These are phyloP conservation scores for Pythium chondricola DNA, from an alignment of 352 stramenopile genomes.

Conservation along the genomic window DNA sequence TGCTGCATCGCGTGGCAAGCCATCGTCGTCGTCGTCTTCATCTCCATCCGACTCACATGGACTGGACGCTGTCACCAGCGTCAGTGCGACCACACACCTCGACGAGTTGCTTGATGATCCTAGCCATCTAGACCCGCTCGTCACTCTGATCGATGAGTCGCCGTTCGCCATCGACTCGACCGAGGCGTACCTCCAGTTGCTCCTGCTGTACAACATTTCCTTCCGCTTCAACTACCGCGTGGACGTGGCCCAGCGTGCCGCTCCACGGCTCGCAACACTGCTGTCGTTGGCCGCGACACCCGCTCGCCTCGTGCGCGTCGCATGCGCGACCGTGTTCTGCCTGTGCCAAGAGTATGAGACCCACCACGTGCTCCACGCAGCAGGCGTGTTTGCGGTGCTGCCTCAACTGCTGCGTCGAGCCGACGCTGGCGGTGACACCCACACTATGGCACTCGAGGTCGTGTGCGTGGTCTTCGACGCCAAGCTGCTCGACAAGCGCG, in stretches of 20 bases:
- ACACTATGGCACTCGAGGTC: constrained; percentile 52
- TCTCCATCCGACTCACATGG: no score
- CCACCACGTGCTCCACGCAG: constrained; percentile 32
- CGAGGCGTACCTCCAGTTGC: constrained; percentile 54
- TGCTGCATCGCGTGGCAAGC: no score
- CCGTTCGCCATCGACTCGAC: constrained; percentile 29
- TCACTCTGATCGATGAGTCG: constrained; percentile 35
- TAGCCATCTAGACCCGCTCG: constrained; percentile 34
- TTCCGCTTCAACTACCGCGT: constrained; percentile 58
- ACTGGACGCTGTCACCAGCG: neutral
- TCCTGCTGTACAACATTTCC: constrained; percentile 73
- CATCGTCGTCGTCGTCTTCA: no score
- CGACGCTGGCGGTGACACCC: constrained; percentile 22
- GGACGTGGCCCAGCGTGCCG: constrained; percentile 33
- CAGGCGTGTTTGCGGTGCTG: constrained; percentile 28
- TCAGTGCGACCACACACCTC: constrained; percentile 4
- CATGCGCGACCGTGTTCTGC: constrained; percentile 54
- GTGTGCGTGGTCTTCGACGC: constrained; percentile 63
- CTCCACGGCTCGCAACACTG: constrained; percentile 32
- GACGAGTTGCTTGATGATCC: constrained; percentile 48
- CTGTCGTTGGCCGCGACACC: constrained; percentile 3
- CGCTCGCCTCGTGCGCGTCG: constrained; percentile 25
- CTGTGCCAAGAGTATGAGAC: constrained; percentile 59
- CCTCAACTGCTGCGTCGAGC: constrained; percentile 30
- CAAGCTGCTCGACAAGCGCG: constrained; percentile 27